Base-by-base conservation (phyloP, 2,329 filamentous ascomycete species). In the Xylaria digitata region DNA sequence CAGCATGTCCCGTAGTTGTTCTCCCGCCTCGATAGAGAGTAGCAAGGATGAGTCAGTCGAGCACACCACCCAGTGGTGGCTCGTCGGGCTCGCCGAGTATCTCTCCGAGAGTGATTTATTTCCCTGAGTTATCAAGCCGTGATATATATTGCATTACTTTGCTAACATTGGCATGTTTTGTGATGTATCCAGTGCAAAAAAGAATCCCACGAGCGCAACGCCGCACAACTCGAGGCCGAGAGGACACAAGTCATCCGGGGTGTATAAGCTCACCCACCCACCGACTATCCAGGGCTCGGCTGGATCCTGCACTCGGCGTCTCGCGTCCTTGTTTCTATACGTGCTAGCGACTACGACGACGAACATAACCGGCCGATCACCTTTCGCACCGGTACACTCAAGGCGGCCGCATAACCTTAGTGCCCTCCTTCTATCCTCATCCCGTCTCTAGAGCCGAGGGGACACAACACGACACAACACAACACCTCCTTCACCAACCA, bases 211-310 rank as follows among this genome's bases (percentile, higher is more conserved):
- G 93, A 96, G 80, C 90, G 94, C 72, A 99, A 99, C 80, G 92
- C 93, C 66, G 92, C 94, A 72, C 94, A 96, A 83, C 85, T 99
- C 78, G 93, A 97, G 81, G 89, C 90, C 65, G 95, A 99, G 86
- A 87, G 95, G 77, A 99, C 96, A 53, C 91, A 95, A 71, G 94
- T 96, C 75, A 96, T 98, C 82, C 94, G 92, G 82, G 94, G 94
- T 69, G 90, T 97, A 79, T 97, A 87, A 81, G 62, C 48, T 60
- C 21, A 37, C 19, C n/a, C 9, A 40, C 49, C 23, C 59, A 21
- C 17, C 48, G 43, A 43, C 17, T 40, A 23, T 26, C 43, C 17
- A 37, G 42, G 17, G 34, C 45, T 37, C 54, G 49, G 42, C 52
- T 17, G 55, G 6, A 37, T 19, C 50, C 46, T 5, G 11, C 26